phyloP scores from a whole-genome alignment of 2,329 filamentous ascomycete genomes.

The Coniochaeta sp. region DNA sequence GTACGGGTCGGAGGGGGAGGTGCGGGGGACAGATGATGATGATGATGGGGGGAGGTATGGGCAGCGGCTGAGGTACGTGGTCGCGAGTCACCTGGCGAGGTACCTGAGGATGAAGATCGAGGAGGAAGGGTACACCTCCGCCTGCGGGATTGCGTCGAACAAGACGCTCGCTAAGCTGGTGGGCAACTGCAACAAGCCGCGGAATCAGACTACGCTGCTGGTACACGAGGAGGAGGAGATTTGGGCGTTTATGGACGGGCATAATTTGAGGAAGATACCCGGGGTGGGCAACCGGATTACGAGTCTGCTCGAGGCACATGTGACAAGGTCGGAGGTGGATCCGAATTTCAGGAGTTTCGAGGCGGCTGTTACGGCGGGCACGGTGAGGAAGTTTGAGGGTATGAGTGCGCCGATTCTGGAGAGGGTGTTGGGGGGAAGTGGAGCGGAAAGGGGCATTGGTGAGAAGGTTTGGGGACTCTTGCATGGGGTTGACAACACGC shows the following conservation, averaged over 20 bases:
- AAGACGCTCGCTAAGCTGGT: slow-evolving; percentile 83
- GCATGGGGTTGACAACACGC: background rate
- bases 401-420: slow-evolving; percentile 50
- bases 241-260: slow-evolving; percentile 63
- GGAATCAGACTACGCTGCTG: slow-evolving; percentile 77
- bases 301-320: slow-evolving; percentile 43
- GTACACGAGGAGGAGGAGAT: slow-evolving; percentile 54
- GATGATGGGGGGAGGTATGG: slow-evolving; percentile 19
- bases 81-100: slow-evolving; percentile 76
- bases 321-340: slow-evolving; percentile 29
- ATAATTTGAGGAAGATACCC: slow-evolving; percentile 74
- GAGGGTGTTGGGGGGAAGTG: background rate
- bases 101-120: slow-evolving; percentile 69
- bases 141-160: slow-evolving; percentile 80
- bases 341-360: slow-evolving; percentile 28
- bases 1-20: slow-evolving; percentile 15
- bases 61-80: slow-evolving; percentile 54
- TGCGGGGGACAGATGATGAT: slow-evolving; percentile 15
- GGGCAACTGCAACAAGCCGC: slow-evolving; percentile 79
- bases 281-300: slow-evolving; percentile 80
- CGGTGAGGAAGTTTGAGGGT: slow-evolving; percentile 55
- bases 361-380: slow-evolving; percentile 51
- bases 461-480: background rate
- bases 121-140: slow-evolving; percentile 75
- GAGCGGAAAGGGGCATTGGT: background rate